These are phyloP conservation scores for Melastoma malabathricum DNA, from an alignment of 345 rosid genomes.

Conservation along the genomic window DNA sequence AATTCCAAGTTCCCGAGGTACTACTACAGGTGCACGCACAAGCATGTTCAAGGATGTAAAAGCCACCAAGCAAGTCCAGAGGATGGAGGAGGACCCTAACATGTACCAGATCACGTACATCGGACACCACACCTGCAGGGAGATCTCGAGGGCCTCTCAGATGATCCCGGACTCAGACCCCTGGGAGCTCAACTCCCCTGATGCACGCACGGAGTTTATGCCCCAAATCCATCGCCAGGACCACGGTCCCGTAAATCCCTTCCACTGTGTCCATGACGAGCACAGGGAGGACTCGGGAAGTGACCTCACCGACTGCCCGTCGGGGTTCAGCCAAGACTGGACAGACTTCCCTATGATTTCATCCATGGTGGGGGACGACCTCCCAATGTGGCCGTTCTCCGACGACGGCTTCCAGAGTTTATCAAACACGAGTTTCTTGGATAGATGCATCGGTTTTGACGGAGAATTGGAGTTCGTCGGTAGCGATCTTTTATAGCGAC, in stretches of 20 bases:
- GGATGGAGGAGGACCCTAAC: constrained; percentile 24
- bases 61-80: constrained; percentile 82
- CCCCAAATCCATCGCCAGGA: not conserved
- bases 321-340: too few species aligned
- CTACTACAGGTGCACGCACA: constrained; percentile 74
- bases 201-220: too few species aligned
- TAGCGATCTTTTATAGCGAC: not conserved
- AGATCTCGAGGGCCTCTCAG: constrained; percentile 6
- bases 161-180: constrained; percentile 13
- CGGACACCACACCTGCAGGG: constrained; percentile 52
- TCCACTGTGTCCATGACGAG: not conserved
- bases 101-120: constrained; percentile 42
- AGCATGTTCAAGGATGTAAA: constrained; percentile 50
- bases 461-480: constrained; percentile 2
- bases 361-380: not conserved
- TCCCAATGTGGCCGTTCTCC: not conserved
- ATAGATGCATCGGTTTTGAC: constrained; percentile 1
- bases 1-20: constrained; percentile 62
- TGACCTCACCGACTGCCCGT: constrained; percentile 3
- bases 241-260: not conserved
- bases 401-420: constrained; percentile 1
- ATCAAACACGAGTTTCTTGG: not conserved
- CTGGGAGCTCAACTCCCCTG: constrained; percentile 3
- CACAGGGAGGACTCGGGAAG: constrained; percentile 7
- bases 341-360: too few species aligned